These are phyloP conservation scores for Paecilomyces sp. DNA, from an alignment of 2,329 filamentous ascomycete genomes.

Conservation along the genomic window DNA sequence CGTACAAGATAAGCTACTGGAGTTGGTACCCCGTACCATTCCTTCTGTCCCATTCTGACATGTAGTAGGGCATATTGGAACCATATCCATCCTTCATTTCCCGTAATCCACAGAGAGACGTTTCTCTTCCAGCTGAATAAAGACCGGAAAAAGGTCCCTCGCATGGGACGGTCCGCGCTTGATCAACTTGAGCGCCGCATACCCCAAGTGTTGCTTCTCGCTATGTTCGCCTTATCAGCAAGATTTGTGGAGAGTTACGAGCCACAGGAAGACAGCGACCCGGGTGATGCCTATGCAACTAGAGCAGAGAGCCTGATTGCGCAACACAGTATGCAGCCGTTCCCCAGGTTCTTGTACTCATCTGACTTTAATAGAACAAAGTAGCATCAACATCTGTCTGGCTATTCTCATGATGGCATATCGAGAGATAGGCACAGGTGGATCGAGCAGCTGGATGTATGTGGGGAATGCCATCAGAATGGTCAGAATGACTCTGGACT, in stretches of 20 bases:
- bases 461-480: slow-evolving; percentile 6
- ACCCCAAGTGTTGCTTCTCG: slow-evolving; percentile 5
- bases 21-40: slow-evolving; percentile 1
- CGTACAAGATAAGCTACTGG: slow-evolving; percentile 5
- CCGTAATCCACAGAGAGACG: slow-evolving; percentile 6
- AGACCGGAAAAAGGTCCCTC: slow-evolving; percentile 5
- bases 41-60: background rate
- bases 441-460: slow-evolving; percentile 8
- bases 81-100: slow-evolving; percentile 6
- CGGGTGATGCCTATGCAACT: slow-evolving; percentile 5
- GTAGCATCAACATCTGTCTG: slow-evolving; percentile 6
- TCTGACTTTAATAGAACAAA: slow-evolving; percentile 3
- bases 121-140: slow-evolving; percentile 7
- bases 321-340: slow-evolving; percentile 3
- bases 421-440: slow-evolving; percentile 7
- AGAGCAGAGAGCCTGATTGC: slow-evolving; percentile 7
- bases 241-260: slow-evolving; percentile 4
- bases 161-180: slow-evolving; percentile 4
- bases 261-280: slow-evolving; percentile 5
- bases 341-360: background rate
- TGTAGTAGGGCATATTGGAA: slow-evolving; percentile 4
- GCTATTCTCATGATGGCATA: slow-evolving; percentile 8
- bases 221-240: slow-evolving; percentile 6
- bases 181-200: slow-evolving; percentile 7
- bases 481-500: background rate